phyloP scores from a whole-genome alignment of 1,284 basidiomycete species.

The Moesziomyces sp. region DNA sequence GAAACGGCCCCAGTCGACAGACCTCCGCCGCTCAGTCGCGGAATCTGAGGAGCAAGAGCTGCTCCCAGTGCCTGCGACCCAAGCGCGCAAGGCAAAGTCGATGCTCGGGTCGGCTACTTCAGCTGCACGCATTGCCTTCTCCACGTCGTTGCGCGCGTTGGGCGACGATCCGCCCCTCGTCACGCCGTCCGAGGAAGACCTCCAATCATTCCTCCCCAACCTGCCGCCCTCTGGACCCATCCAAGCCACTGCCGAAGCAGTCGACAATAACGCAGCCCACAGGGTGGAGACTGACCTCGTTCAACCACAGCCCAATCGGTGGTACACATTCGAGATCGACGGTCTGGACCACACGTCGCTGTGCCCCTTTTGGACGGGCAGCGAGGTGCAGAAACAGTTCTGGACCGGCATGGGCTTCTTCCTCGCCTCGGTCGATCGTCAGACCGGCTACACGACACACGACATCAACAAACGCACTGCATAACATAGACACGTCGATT shows the following conservation, averaged over 20 bases:
- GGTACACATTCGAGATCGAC: slow-evolving; percentile 42
- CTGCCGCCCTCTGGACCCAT: not conserved
- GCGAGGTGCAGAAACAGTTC: slow-evolving; percentile 44
- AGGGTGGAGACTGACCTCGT: slow-evolving; percentile 3
- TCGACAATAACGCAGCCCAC: too few relatives aligned
- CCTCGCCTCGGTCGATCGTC: slow-evolving; percentile 33
- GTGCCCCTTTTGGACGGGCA: slow-evolving; percentile 52
- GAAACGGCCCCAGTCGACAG: slow-evolving; percentile 12
- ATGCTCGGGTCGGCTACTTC: slow-evolving; percentile 14
- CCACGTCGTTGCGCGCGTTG: slow-evolving; percentile 24
- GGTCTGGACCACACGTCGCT: slow-evolving; percentile 39
- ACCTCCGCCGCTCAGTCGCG: not conserved
- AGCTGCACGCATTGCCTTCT: slow-evolving; percentile 18
- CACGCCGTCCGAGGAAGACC: slow-evolving; percentile 31
- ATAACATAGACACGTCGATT: not conserved
- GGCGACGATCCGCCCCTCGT: slow-evolving; percentile 19
- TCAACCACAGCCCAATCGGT: slow-evolving; percentile 28
- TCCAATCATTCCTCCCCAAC: slow-evolving; percentile 21
- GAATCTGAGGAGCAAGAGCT: not conserved
- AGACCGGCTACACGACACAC: slow-evolving; percentile 4
- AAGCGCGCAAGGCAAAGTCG: not conserved
- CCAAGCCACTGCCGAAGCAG: not conserved
- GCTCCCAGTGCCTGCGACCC: slow-evolving; percentile 19
- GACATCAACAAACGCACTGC: not conserved
- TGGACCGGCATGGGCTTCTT: slow-evolving; percentile 48